Conservation (phyloP, 257 asterid genomes). For the Penstemon davidsonii region DNA sequence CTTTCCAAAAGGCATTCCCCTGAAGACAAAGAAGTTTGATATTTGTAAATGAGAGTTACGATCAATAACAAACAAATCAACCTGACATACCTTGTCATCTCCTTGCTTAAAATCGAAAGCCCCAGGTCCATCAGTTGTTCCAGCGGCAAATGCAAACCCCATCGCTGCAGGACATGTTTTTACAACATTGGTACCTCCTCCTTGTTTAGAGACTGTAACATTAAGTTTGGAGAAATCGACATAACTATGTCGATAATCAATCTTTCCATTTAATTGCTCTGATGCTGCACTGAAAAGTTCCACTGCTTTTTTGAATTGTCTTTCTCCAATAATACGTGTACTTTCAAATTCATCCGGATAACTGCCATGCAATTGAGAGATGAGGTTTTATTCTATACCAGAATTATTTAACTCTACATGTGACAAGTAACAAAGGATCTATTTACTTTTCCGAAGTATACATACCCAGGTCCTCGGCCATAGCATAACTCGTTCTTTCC, state of each 20-base stretch:
- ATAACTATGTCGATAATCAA: slow-evolving; percentile 77
- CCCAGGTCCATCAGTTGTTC: slow-evolving; percentile 99
- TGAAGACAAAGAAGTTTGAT: slow-evolving; percentile 31
- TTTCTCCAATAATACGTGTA: slow-evolving; percentile 88
- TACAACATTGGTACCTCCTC: slow-evolving; percentile 54
- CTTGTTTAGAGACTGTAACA: slow-evolving; percentile 64
- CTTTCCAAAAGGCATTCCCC: slow-evolving; percentile 95
- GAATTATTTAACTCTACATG: slow-evolving; percentile 3
- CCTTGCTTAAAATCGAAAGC: slow-evolving; percentile 99
- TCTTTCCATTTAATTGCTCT: slow-evolving; percentile 70
- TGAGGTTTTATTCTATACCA: slow-evolving; percentile 15
- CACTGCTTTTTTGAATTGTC: slow-evolving; percentile 80
- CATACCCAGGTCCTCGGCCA: slow-evolving; percentile 98
- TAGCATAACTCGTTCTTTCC: slow-evolving; percentile 97
- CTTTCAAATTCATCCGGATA: slow-evolving; percentile 96
- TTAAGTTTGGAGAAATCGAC: slow-evolving; percentile 74
- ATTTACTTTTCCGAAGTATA: slow-evolving; percentile 19
- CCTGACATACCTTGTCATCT: slow-evolving; percentile 60
- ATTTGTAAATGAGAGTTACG: slow-evolving; percentile 16
- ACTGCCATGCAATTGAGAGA: slow-evolving; percentile 44
- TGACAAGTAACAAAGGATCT: slow-evolving; percentile 1
- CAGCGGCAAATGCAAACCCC: slow-evolving; percentile 99
- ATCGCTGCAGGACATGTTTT: slow-evolving; percentile 99
- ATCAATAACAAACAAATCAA: slow-evolving; percentile 18
- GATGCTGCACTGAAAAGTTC: slow-evolving; percentile 74